Conservation (phyloP, 2,329 filamentous ascomycete genomes). For the Cryphonectria parasitica region DNA sequence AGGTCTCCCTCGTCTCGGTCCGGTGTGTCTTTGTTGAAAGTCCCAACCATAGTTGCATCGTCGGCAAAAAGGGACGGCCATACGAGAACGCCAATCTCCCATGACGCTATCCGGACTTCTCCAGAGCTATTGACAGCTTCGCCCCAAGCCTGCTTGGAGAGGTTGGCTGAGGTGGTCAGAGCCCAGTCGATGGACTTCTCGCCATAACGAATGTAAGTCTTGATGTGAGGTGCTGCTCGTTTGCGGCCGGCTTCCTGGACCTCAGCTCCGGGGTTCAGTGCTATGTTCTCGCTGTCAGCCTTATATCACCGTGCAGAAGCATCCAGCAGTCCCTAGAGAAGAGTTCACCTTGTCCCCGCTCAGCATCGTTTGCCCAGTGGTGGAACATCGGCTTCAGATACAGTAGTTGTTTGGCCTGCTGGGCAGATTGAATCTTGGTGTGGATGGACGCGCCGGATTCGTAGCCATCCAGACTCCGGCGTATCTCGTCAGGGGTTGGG, state of each 20-base stretch:
- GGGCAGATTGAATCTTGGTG: conserved; percentile 70
- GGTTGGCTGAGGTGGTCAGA: conserved; percentile 85
- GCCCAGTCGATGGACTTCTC: conserved; percentile 76
- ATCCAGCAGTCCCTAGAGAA: background rate
- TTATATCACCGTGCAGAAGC: background rate
- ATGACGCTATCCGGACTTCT: conserved; percentile 75
- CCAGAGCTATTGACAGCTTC: conserved; percentile 59
- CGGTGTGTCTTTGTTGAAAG: conserved; percentile 66
- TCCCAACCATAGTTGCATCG: conserved; percentile 65
- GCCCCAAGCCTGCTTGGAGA: conserved; percentile 90
- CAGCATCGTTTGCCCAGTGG: conserved; percentile 73
- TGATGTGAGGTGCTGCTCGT: conserved; percentile 82
- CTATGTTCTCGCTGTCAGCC: background rate
- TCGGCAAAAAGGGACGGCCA: conserved; percentile 69
- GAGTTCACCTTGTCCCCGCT: conserved; percentile 39
- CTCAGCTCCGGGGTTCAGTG: conserved; percentile 23
- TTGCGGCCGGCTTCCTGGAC: conserved; percentile 60
- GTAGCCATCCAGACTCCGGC: conserved; percentile 78
- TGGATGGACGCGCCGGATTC: conserved; percentile 79
- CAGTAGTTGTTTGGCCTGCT: conserved; percentile 73
- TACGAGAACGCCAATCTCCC: conserved; percentile 81
- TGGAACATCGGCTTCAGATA: conserved; percentile 73
- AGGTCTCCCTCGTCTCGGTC: conserved; percentile 33
- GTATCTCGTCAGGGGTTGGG: conserved; percentile 78
- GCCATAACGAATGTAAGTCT: conserved; percentile 78